Conservation (phyloP, 1,284 basidiomycete species). For the Rhodofomes roseus region DNA sequence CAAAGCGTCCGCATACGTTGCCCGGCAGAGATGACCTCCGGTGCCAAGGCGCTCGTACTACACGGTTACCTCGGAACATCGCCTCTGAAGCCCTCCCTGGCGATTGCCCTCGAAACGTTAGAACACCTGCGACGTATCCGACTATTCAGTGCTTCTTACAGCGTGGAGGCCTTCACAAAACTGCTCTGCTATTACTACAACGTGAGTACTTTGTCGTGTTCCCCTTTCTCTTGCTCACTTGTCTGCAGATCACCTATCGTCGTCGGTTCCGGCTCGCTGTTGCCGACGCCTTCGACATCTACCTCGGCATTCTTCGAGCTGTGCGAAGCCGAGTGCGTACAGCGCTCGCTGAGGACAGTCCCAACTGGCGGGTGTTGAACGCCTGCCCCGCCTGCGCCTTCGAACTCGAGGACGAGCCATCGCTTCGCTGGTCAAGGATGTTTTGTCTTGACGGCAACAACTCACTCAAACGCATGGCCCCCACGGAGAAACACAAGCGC, state of each 20-base stretch:
- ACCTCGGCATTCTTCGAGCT: constrained; percentile 20
- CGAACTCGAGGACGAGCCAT: constrained; percentile 19
- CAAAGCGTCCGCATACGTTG: too few species aligned
- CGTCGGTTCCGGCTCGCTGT: constrained; percentile 12
- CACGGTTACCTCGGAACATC: constrained; percentile 10
- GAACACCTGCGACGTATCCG: constrained; percentile 16
- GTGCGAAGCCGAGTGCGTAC: constrained; percentile 15
- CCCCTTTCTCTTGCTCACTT: not conserved
- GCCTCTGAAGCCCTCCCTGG: constrained; percentile 18
- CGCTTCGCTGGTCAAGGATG: constrained; percentile 17
- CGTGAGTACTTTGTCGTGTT: constrained; percentile 17
- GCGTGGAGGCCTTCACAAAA: constrained; percentile 31
- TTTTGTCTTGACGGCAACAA: constrained; percentile 33
- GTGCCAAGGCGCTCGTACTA: not conserved
- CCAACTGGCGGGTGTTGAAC: constrained; percentile 26
- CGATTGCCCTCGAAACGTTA: constrained; percentile 29
- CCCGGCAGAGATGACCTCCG: not conserved
- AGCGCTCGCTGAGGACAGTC: constrained; percentile 17
- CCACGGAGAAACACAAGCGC: not conserved
- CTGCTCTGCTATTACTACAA: constrained; percentile 31
- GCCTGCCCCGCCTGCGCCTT: constrained; percentile 28
- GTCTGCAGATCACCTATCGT: constrained; percentile 11
- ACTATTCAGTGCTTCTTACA: constrained; percentile 25
- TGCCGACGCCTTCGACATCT: constrained; percentile 27
- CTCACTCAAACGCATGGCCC: constrained; percentile 28